phyloP scores from a whole-genome alignment of 768 basidiomycete genomes.

The Auricularia cornea region DNA sequence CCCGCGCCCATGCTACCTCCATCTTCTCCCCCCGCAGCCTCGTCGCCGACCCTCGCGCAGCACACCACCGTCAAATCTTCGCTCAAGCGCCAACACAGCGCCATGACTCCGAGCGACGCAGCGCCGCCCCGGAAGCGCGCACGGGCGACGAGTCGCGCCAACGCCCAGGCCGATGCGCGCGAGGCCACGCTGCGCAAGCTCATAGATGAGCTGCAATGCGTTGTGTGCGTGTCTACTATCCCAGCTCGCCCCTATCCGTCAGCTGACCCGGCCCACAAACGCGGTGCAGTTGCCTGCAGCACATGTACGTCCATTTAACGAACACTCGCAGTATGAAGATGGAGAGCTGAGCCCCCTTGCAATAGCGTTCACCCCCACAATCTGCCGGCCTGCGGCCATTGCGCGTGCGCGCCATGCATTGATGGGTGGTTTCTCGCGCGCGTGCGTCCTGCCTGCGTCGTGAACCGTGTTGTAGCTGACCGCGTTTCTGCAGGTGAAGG shows the following conservation, averaged over 20 bases:
- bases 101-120: no score
- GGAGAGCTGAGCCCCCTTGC: no score
- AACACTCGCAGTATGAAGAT: no score
- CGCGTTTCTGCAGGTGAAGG: no score
- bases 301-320: neutral
- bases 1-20: no score
- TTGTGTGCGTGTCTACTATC: neutral
- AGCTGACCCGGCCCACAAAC: no score
- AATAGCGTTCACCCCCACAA: neutral
- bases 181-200: neutral
- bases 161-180: neutral
- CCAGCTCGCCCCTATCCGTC: neutral
- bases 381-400: neutral
- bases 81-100: neutral
- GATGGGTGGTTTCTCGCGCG: neutral
- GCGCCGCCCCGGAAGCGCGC: neutral
- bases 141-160: neutral
- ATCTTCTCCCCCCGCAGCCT: no score
- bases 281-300: neutral
- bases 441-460: no score
- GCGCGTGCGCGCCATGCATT: neutral
- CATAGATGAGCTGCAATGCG: neutral
- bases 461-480: no score
- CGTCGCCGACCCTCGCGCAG: neutral
- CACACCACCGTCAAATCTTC: neutral